These are phyloP conservation scores for Flaveria sonorensis DNA, from an alignment of 129 eudicot genomes.

Conservation along the genomic window DNA sequence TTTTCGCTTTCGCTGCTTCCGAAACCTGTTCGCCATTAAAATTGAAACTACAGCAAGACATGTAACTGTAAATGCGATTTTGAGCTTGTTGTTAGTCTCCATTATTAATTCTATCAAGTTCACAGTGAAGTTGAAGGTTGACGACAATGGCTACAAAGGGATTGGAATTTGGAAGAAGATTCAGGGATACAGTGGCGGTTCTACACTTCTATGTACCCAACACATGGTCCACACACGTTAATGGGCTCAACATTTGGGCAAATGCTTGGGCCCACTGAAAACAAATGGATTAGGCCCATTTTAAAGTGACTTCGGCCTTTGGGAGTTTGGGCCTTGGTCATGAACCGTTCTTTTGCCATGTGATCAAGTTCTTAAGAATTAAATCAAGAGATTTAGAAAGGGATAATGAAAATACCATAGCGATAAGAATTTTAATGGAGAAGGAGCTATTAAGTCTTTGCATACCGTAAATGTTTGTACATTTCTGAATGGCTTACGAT, in stretches of 20 bases:
- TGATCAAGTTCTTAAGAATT: too few species aligned
- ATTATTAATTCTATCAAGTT: constrained; percentile 17
- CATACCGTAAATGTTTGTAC: too few species aligned
- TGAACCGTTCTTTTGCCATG: too few species aligned
- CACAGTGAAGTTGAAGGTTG: constrained; percentile 12
- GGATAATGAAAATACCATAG: too few species aligned
- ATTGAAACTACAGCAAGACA: constrained; percentile 52
- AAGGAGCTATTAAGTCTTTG: too few species aligned
- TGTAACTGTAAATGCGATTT: constrained; percentile 43
- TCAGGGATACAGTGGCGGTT: background rate
- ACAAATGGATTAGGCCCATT: background rate
- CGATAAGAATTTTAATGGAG: too few species aligned
- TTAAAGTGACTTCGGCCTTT: too few species aligned
- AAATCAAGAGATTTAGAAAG: too few species aligned
- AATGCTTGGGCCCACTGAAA: background rate
- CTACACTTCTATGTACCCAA: too few species aligned
- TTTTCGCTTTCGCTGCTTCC: constrained; percentile 45
- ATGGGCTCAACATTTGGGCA: background rate
- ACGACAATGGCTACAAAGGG: constrained; percentile 25
- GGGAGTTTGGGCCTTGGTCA: too few species aligned
- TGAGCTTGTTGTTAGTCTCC: constrained; percentile 41
- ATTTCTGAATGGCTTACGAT: too few species aligned
- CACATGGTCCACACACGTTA: background rate
- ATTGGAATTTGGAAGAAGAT: background rate
- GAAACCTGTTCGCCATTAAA: constrained; percentile 30